Percentiles rank a stretch among this genome's conserved stretches.
These are phyloP conservation scores for Hydnomerulius pinastri DNA, from an alignment of 768 basidiomycete genomes.

Conservation along the genomic window DNA sequence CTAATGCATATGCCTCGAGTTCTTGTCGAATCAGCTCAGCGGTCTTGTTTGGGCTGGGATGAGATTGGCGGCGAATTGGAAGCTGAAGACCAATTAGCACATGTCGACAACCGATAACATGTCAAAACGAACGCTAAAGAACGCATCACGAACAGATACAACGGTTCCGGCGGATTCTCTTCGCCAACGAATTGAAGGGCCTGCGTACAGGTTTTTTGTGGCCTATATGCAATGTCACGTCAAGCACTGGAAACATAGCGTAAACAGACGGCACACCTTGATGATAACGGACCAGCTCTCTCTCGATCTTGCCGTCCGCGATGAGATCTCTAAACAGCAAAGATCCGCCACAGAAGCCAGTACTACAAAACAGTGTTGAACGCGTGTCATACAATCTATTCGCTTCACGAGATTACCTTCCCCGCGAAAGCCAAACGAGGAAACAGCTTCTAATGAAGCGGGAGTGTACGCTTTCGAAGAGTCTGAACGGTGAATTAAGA, in stretches of 20 bases:
- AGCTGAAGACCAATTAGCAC: conserved; percentile 47
- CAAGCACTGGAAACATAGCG: background rate
- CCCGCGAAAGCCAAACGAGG: conserved; percentile 89
- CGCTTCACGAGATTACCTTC: conserved; percentile 62
- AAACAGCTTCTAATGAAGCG: conserved; percentile 49
- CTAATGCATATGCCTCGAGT: conserved; percentile 70
- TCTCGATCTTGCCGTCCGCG: conserved; percentile 61
- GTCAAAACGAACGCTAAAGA: conserved; percentile 69
- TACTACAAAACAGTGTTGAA: conserved; percentile 46
- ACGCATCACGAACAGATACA: conserved; percentile 85
- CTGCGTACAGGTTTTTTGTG: conserved; percentile 65
- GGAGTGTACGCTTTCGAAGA: conserved; percentile 70
- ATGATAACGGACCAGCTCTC: conserved; percentile 77
- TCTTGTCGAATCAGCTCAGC: conserved; percentile 70
- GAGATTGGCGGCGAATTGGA: conserved; percentile 76
- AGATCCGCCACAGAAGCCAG: conserved; percentile 83
- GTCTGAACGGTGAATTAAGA: conserved; percentile 39
- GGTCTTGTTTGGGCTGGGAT: conserved; percentile 58
- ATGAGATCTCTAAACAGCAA: conserved; percentile 78
- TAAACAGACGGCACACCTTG: conserved; percentile 52
- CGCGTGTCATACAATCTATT: conserved; percentile 3
- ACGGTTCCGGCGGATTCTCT: conserved; percentile 76
- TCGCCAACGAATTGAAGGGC: conserved; percentile 75
- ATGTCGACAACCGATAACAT: background rate
- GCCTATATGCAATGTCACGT: conserved; percentile 43